Evolutionary conservation across 371 early-diverging fungal genomes (phyloP), one percentile per base, ranked within the genome.

Genomic region (Apophysomyces elegans): DNA sequence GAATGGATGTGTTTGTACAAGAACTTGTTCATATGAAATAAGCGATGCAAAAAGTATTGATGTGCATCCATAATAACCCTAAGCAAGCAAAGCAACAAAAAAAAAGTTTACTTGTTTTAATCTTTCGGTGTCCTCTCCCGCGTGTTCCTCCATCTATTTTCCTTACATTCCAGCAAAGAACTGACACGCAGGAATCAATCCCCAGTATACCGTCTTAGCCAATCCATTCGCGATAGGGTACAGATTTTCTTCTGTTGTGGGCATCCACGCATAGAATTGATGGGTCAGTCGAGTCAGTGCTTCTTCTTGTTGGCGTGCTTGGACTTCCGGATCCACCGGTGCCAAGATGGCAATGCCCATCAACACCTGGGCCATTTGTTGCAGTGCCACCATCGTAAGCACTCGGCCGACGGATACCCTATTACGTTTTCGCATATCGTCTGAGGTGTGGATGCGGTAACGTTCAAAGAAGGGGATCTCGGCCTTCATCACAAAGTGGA

Each of bases 11-110:
- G 74, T 66, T 87, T 84, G 77, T 91, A 91, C 37, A 90, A 74
- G 45, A 76, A 86, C 38, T 80, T 77, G 58, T 84, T 83, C 14
- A 73, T 77, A 78, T 91, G 92, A 74, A 87, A 86, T 38, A 84
- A 69, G 44, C 91, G 85, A 69, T 91, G 92, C 63, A 90, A 77
- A 74, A 88, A 88, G 76, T 91, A 91, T 76, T 91, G 83, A 71
- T 83, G 83, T 9, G 84, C 83, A 43, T 87, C 88, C 16, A 87
- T 72, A 67, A 87, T 67, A 26, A 83, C 14, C 83, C 83, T 82
- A 70, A 9, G 37, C 1, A 41, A 39, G 60, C 21, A 14, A 36
- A 62, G 7, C 32, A 35, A 26, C 32, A 12, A 8, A 43, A 43
- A 4, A 14, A 32, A 56, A 44, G 32, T 32, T 32, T 8, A 8